These are phyloP conservation scores for Pleurotus salmoneostramineus DNA, from an alignment of 768 basidiomycete genomes.

Conservation along the genomic window DNA sequence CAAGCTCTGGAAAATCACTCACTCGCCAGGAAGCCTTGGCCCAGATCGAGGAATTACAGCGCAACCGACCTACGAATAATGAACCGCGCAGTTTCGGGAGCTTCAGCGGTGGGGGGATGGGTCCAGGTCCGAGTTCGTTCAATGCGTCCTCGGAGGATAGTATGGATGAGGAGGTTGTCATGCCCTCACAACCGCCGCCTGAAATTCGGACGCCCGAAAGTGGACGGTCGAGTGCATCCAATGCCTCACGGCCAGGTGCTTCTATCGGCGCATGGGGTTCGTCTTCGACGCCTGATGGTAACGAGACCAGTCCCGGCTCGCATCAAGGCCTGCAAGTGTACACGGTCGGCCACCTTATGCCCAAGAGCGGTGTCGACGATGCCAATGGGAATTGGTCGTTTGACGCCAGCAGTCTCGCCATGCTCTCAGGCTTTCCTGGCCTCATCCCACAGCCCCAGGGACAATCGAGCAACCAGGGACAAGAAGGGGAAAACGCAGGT, in stretches of 20 bases:
- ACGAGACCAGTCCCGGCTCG: constrained; percentile 14
- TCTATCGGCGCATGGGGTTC: not conserved
- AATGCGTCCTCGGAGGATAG: not conserved
- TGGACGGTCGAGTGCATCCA: not conserved
- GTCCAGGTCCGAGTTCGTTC: constrained; percentile 4
- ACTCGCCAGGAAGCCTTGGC: constrained; percentile 42
- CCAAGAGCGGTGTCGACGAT: constrained; percentile 47
- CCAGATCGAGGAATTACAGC: constrained; percentile 50
- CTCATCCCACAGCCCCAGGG: not conserved
- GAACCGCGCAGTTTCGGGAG: constrained; percentile 13
- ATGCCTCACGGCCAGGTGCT: not conserved
- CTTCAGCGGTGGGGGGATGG: constrained; percentile 10
- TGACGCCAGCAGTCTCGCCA: constrained; percentile 31
- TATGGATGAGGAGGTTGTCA: constrained; percentile 19
- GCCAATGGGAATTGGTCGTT: constrained; percentile 60
- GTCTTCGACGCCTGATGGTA: not conserved
- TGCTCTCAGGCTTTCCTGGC: constrained; percentile 10
- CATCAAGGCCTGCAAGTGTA: constrained; percentile 78
- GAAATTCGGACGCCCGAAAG: not conserved
- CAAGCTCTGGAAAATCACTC: constrained; percentile 17
- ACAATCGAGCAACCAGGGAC: not conserved
- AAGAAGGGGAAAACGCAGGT: constrained; percentile 12
- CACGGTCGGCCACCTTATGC: constrained; percentile 75
- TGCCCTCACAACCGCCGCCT: constrained; percentile 13
- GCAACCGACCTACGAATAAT: constrained; percentile 23